A percentile compares a stretch with the other conserved stretches of the same genome.
Conservation (phyloP, 2,329 filamentous ascomycete genomes). For the Knoxdaviesia capensis region DNA sequence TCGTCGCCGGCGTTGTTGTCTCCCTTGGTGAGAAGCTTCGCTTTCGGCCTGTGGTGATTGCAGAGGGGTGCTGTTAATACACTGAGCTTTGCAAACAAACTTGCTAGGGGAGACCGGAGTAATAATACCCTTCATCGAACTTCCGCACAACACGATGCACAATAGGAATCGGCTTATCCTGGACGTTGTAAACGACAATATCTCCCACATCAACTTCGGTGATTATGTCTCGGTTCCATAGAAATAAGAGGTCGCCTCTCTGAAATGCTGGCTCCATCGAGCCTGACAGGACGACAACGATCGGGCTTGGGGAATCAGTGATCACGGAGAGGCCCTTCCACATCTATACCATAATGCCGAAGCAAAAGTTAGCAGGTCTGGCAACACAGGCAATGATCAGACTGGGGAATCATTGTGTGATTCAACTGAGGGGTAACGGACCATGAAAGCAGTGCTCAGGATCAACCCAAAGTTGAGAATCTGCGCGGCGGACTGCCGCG, state of each 20-base stretch:
- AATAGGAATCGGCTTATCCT: conserved; percentile 91
- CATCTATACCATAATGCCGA: conserved; percentile 24
- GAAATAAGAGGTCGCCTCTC: conserved; percentile 52
- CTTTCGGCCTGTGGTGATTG: conserved; percentile 21
- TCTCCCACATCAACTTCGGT: conserved; percentile 34
- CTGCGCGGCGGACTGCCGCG: conserved; percentile 64
- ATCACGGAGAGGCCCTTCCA: conserved; percentile 75
- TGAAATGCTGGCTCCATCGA: conserved; percentile 73
- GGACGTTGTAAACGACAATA: conserved; percentile 56
- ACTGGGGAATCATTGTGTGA: too few relatives aligned
- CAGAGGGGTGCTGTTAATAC: background rate
- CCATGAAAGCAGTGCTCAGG: conserved; percentile 82
- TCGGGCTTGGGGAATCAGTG: conserved; percentile 56
- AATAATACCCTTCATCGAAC: conserved; percentile 33
- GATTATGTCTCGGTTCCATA: conserved; percentile 53
- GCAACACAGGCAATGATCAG: background rate
- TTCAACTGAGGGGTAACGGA: conserved; percentile 11
- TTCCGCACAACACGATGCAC: conserved; percentile 79
- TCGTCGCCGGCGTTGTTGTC: conserved; percentile 94
- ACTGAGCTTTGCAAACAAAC: background rate
- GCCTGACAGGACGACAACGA: conserved; percentile 70
- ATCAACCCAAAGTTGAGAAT: conserved; percentile 82
- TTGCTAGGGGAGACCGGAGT: background rate
- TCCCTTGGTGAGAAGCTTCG: conserved; percentile 82
- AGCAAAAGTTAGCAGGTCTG: background rate